phyloP scores from a whole-genome alignment of 306 rosid genomes.

The Begonia peltatifolia region DNA sequence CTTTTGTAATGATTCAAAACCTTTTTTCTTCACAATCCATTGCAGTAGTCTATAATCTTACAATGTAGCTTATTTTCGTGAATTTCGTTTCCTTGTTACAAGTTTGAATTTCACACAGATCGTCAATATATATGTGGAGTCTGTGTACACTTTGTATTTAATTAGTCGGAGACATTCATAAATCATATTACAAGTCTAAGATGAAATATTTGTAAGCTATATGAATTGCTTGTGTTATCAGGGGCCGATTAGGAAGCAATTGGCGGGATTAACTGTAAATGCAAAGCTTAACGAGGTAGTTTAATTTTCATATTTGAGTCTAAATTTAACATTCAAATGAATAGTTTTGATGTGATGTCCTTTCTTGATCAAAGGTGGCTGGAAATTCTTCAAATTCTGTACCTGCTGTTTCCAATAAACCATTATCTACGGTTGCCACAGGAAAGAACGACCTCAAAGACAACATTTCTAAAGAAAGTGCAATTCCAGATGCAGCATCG shows the following conservation, averaged over 20 bases:
- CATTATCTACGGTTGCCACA: slow-evolving; percentile 9
- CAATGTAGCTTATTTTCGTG: not conserved
- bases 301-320: not conserved
- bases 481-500: slow-evolving; percentile 30
- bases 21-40: too few relatives aligned
- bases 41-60: too few relatives aligned
- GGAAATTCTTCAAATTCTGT: slow-evolving; percentile 44
- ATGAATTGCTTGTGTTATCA: slow-evolving; percentile 19
- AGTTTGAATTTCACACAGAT: not conserved
- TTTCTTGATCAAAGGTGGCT: slow-evolving; percentile 23
- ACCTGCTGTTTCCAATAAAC: slow-evolving; percentile 21
- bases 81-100: not conserved
- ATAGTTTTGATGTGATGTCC: slow-evolving; percentile 3
- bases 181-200: too few relatives aligned
- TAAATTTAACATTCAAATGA: slow-evolving; percentile 1
- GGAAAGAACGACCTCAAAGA: slow-evolving; percentile 9
- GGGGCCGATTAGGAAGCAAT: slow-evolving; percentile 32
- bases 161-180: too few relatives aligned
- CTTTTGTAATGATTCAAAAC: too few relatives aligned
- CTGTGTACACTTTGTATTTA: not conserved
- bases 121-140: not conserved
- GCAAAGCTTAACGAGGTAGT: slow-evolving; percentile 16
- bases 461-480: slow-evolving; percentile 20
- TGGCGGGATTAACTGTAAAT: slow-evolving; percentile 24
- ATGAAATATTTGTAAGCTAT: not conserved